A percentile compares a stretch with the other conserved stretches of the same genome.
Conservation (phyloP, 2,329 filamentous ascomycete genomes). For the Metarhizium album region DNA sequence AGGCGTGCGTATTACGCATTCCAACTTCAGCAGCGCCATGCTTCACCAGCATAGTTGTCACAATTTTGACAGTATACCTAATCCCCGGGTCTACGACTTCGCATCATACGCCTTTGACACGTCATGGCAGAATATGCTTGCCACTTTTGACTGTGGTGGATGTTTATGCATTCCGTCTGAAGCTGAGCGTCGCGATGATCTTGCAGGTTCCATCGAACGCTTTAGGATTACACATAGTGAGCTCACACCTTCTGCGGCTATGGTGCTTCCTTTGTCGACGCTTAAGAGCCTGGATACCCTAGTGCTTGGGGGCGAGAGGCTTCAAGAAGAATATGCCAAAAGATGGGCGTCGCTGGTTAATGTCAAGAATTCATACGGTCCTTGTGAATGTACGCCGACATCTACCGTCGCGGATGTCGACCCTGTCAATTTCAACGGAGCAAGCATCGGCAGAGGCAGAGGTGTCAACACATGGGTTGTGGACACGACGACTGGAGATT, state of each 20-base stretch:
- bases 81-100: conserved; percentile 14
- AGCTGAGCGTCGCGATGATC: conserved; percentile 4
- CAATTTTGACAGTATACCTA: conserved; percentile 2
- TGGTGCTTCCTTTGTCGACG: not conserved
- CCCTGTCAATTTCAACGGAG: conserved; percentile 12
- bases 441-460: conserved; percentile 9
- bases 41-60: conserved; percentile 7
- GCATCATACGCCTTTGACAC: conserved; percentile 14
- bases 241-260: conserved; percentile 3
- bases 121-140: conserved; percentile 11
- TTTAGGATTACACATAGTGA: conserved; percentile 1
- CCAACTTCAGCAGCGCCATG: conserved; percentile 8
- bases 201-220: not conserved
- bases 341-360: conserved; percentile 3
- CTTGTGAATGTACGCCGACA: conserved; percentile 3
- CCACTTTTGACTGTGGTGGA: conserved; percentile 10
- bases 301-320: conserved; percentile 3
- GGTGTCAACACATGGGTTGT: conserved; percentile 8
- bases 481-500: conserved; percentile 2
- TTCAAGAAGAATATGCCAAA: not conserved
- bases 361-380: conserved; percentile 4
- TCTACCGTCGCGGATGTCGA: conserved; percentile 9
- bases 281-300: conserved; percentile 1
- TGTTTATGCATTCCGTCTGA: conserved; percentile 12
- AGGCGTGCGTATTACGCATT: conserved; percentile 29